phyloP scores from a whole-genome alignment of 768 basidiomycete species.

The Suillus decipiens region DNA sequence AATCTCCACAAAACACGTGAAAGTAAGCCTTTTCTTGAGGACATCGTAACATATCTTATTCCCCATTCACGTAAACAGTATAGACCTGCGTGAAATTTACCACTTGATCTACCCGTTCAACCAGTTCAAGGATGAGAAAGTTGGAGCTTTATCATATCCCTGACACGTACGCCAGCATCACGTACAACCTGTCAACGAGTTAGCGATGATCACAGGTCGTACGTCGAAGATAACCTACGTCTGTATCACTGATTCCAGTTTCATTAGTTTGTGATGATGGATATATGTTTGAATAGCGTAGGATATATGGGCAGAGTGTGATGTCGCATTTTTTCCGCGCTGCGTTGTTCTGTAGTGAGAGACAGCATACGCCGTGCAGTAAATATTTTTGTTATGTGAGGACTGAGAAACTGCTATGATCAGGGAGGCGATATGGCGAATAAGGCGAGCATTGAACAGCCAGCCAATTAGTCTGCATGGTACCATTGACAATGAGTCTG shows the following conservation, averaged over 20 bases:
- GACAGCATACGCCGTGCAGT: neutral
- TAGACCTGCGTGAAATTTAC: neutral
- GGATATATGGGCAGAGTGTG: neutral
- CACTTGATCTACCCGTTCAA: neutral
- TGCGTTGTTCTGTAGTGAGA: neutral
- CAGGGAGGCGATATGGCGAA: neutral
- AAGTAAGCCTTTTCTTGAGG: neutral
- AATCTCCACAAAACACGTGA: neutral
- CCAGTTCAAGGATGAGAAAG: neutral
- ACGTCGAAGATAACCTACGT: neutral
- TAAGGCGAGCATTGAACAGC: neutral
- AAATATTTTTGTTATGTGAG: neutral
- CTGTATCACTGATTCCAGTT: neutral
- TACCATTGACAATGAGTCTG: neutral
- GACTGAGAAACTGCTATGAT: neutral
- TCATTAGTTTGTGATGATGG: neutral
- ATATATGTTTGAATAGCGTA: neutral
- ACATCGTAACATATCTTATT: neutral
- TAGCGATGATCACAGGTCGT: neutral
- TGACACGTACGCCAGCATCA: neutral
- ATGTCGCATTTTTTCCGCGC: neutral
- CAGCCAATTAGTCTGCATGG: neutral
- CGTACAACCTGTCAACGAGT: neutral
- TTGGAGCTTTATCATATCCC: neutral
- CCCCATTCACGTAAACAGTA: neutral